These are phyloP conservation scores for Pseudomassariella vexata DNA, from an alignment of 2,329 filamentous ascomycete genomes.

Conservation along the genomic window DNA sequence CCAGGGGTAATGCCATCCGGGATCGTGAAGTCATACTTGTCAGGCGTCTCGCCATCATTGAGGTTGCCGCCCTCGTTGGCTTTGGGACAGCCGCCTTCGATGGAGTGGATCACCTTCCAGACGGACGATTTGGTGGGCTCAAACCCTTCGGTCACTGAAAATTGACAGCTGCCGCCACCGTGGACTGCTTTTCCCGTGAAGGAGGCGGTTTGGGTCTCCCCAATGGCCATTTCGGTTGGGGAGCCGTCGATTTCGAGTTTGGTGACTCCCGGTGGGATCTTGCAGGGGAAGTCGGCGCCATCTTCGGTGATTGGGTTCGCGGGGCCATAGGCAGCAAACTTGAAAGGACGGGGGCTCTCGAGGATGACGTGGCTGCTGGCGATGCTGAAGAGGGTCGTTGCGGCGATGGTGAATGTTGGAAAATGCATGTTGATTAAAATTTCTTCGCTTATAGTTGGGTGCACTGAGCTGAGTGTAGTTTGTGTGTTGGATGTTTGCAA, in stretches of 20 bases:
- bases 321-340: constrained; percentile 26
- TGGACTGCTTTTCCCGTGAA: constrained; percentile 60
- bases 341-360: constrained; percentile 2
- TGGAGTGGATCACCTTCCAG: constrained; percentile 68
- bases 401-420: too few relatives aligned
- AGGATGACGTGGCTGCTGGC: constrained; percentile 1
- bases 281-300: constrained; percentile 65
- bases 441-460: too few relatives aligned
- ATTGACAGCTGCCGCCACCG: constrained; percentile 70
- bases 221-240: constrained; percentile 51
- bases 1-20: constrained; percentile 55
- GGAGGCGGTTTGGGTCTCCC: constrained; percentile 41
- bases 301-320: constrained; percentile 53
- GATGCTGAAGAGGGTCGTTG: too few relatives aligned
- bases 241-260: constrained; percentile 31
- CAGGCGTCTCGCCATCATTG: constrained; percentile 31
- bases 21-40: constrained; percentile 51
- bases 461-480: too few relatives aligned
- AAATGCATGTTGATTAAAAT: too few relatives aligned
- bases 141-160: constrained; percentile 51
- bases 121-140: constrained; percentile 45
- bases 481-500: too few relatives aligned
- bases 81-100: constrained; percentile 63
- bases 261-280: constrained; percentile 37
- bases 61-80: constrained; percentile 43